These are phyloP conservation scores for Penicillium sp. DNA, from an alignment of 2,329 filamentous ascomycete species.

Conservation along the genomic window DNA sequence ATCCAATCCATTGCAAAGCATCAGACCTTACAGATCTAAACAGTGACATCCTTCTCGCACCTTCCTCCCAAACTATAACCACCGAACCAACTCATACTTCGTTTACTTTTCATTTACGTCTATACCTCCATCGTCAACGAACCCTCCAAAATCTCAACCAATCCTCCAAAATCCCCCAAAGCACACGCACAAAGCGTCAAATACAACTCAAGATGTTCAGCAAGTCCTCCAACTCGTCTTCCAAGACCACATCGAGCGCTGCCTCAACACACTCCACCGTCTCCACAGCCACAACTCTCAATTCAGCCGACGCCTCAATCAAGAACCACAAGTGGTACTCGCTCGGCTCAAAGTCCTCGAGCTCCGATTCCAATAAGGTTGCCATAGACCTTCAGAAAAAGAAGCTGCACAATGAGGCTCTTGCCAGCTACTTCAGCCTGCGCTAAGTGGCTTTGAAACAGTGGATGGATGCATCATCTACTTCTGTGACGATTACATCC, in stretches of 20 bases:
- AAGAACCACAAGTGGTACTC: conserved; percentile 26
- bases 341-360: conserved; percentile 10
- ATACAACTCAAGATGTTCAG: conserved; percentile 13
- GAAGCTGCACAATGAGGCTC: conserved; percentile 23
- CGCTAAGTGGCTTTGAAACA: conserved; percentile 17
- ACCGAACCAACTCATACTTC: not conserved
- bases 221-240: conserved; percentile 13
- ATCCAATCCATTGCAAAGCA: not conserved
- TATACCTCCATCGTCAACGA: not conserved
- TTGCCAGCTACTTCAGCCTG: conserved; percentile 25
- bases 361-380: not conserved
- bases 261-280: conserved; percentile 26
- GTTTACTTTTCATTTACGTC: not conserved
- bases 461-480: not conserved
- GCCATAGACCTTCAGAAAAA: conserved; percentile 5
- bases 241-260: conserved; percentile 16
- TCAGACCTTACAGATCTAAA: not conserved
- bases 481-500: not conserved
- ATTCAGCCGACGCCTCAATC: conserved; percentile 15
- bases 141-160: not conserved
- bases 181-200: not conserved
- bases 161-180: not conserved
- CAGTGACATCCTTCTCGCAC: not conserved
- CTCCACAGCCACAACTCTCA: conserved; percentile 29
- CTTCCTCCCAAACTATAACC: not conserved